Conservation (phyloP, 192 early-diverging fungal species). For the Kickxella alabastrina region DNA sequence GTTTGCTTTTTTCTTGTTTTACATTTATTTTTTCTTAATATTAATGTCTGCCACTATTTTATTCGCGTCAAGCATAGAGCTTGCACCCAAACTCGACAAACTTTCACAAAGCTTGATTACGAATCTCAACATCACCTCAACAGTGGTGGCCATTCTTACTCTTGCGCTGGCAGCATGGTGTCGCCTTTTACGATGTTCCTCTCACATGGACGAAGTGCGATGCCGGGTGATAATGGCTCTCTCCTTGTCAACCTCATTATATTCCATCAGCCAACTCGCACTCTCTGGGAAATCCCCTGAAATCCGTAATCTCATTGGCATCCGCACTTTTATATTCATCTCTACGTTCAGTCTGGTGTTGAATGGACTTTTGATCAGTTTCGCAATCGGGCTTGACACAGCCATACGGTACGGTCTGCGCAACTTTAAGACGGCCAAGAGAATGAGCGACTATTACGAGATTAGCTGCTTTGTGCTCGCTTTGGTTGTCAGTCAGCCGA, state of each 20-base stretch:
- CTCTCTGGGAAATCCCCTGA: constrained; percentile 3
- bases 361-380: constrained; percentile 15
- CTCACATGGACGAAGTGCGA: constrained; percentile 14
- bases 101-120: not conserved
- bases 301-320: not conserved
- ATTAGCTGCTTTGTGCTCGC: constrained; percentile 9
- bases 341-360: constrained; percentile 9
- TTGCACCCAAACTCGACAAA: not conserved
- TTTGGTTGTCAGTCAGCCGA: constrained; percentile 20
- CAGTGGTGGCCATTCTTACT: constrained; percentile 1
- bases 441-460: constrained; percentile 19
- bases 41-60: constrained; percentile 2
- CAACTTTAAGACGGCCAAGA: constrained; percentile 25
- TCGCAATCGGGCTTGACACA: constrained; percentile 19
- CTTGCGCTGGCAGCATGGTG: constrained; percentile 16
- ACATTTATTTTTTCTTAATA: not conserved
- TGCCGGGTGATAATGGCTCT: constrained; percentile 19
- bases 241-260: constrained; percentile 9
- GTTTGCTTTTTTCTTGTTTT: not conserved
- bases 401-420: constrained; percentile 37
- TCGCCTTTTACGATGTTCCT: constrained; percentile 4
- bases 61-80: not conserved
- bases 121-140: constrained; percentile 8
- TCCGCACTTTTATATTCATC: constrained; percentile 7
- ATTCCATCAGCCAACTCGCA: constrained; percentile 19